Conservation (phyloP, 371 early-diverging fungal species). For the Nematocida sp. region DNA sequence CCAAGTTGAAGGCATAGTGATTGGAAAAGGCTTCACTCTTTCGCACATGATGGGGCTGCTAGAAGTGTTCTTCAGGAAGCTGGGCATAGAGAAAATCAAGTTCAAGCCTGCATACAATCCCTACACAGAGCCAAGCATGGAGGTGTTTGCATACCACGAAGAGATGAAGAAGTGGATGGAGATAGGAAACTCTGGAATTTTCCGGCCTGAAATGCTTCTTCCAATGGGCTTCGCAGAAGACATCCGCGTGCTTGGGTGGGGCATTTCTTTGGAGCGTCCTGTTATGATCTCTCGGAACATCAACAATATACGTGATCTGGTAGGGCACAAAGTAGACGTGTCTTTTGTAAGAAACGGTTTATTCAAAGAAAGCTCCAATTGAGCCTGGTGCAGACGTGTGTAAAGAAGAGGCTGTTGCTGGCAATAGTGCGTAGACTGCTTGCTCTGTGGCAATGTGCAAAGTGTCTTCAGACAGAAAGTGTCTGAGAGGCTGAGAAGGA, state of each 20-base stretch:
- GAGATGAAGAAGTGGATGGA: conserved; percentile 91
- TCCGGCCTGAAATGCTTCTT: conserved; percentile 96
- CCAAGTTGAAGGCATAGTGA: conserved; percentile 97
- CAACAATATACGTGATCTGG: conserved; percentile 87
- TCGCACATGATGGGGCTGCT: conserved; percentile 92
- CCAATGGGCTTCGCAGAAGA: conserved; percentile 90
- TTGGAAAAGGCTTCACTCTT: conserved; percentile 83
- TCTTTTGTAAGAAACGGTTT: conserved; percentile 78
- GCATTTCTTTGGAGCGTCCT: conserved; percentile 93
- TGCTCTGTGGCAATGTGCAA: no score
- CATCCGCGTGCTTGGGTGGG: conserved; percentile 95
- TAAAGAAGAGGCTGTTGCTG: no score
- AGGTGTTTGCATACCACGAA: conserved; percentile 95
- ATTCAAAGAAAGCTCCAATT: background rate
- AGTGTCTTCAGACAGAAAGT: no score
- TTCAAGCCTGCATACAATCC: conserved; percentile 99
- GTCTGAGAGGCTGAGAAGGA: no score
- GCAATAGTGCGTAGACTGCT: no score
- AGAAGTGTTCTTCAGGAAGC: conserved; percentile 88
- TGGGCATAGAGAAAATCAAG: conserved; percentile 83
- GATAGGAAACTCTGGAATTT: conserved; percentile 98
- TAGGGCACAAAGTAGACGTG: conserved; percentile 95
- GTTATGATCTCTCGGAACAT: conserved; percentile 97
- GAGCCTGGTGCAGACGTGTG: background rate
- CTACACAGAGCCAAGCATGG: conserved; percentile 99